Percentiles rank a stretch among this genome's conserved stretches.
These are phyloP conservation scores for Lanmaoa pseudosensibilis DNA, from an alignment of 768 basidiomycete genomes.

Conservation along the genomic window DNA sequence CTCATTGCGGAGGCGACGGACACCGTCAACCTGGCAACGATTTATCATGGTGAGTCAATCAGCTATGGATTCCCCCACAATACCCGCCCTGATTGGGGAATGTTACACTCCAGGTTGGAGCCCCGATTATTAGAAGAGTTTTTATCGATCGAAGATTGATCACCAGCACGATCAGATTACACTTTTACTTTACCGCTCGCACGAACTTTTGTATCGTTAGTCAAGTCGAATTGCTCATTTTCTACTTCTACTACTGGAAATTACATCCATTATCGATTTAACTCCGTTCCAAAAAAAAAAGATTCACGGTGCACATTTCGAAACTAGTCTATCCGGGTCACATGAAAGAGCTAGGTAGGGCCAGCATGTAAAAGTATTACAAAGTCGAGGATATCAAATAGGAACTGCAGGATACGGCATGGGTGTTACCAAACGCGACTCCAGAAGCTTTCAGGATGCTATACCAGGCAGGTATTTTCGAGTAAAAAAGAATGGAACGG, in stretches of 20 bases:
- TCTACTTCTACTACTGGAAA: constrained; percentile 12
- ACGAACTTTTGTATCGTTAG: constrained; percentile 1
- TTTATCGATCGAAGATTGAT: background rate
- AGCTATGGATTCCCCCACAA: background rate
- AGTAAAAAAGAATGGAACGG: constrained; percentile 9
- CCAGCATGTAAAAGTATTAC: constrained; percentile 33
- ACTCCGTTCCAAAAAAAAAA: constrained; percentile 8
- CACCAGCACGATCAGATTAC: background rate
- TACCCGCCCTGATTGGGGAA: constrained; percentile 3
- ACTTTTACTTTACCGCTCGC: background rate
- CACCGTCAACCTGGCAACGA: constrained; percentile 67
- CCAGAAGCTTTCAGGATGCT: constrained; percentile 12
- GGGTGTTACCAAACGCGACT: constrained; percentile 15
- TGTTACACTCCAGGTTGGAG: constrained; percentile 39
- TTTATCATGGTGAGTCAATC: constrained; percentile 64
- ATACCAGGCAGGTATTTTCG: constrained; percentile 13
- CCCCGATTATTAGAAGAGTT: constrained; percentile 35
- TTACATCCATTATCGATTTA: constrained; percentile 14
- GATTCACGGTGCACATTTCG: constrained; percentile 17
- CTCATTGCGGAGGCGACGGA: constrained; percentile 89
- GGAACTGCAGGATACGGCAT: constrained; percentile 12
- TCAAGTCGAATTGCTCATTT: background rate
- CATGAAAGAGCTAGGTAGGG: constrained; percentile 12
- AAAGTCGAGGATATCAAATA: constrained; percentile 29
- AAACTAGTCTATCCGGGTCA: constrained; percentile 26